Evolutionary conservation across 345 rosid species (phyloP), one percentile per base, ranked within the genome.

Genomic region (Eutrema heterophyllum): DNA sequence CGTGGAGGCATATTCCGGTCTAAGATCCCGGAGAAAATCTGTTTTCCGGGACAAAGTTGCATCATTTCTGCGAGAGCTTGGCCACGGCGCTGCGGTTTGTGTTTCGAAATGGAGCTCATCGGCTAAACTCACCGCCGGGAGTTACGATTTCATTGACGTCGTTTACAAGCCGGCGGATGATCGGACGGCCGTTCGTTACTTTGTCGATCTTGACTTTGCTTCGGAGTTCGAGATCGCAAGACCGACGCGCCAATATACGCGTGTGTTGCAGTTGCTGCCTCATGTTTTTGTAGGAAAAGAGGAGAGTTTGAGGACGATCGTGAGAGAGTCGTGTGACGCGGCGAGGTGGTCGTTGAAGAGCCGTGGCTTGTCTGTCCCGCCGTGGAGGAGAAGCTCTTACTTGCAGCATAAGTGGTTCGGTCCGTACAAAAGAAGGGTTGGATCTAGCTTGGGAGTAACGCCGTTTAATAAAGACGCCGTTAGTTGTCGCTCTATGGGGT

Each of bases 301-400:
- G 9, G 90, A 86, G 57, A 86, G 82, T 50, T 67, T 93, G 74
- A 91, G 80, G 86, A 84, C 52, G 78, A 64, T 89, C 30, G 86
- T 89, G 60, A 84, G 78, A 65, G 81, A 65, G 44, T 80, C 75
- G 70, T 68, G 86, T 46, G 83, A 83, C 30, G 89, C 84, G 4
- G 87, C 90, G 14, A 88, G 52, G 79, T 79, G 65, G 64, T 91
- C 98, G 14, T 54, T 93, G 71, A 89, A 84, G 80, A 81, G 83
- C 67, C 74, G 80, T 13, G 85, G 78, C 2, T 87, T 93, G 30
- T 81, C 91, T 2, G 70, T 91, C 2, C 92, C 98, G 9, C 98
- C 98, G 0, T 93, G 98, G 98, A 81, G 96, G 71, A 93, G 89
- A 73, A 84, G 84, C 77, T 84, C 94, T 21, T 89, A 87, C 82